Percentiles rank a stretch among this genome's conserved stretches.
These are phyloP conservation scores for Colletotrichum lini DNA, from an alignment of 2,329 filamentous ascomycete species.

Conservation along the genomic window DNA sequence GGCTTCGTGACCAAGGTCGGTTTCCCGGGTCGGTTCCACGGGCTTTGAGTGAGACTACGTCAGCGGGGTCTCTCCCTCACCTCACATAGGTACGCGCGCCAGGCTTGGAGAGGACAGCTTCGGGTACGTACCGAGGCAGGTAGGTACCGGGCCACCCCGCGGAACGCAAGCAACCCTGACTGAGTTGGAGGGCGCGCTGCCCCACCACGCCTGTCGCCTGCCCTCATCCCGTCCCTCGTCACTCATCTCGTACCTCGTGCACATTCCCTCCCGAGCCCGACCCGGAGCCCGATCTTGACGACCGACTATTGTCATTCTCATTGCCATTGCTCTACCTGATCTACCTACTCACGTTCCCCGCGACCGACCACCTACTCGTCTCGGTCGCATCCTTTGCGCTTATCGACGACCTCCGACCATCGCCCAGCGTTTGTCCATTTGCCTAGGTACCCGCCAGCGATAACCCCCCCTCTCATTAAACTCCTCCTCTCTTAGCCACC, in stretches of 20 bases:
- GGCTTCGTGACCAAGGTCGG: not conserved
- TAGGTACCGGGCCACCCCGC: constrained; percentile 31
- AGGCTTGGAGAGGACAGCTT: not conserved
- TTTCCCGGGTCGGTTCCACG: constrained; percentile 12
- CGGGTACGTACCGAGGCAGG: constrained; percentile 1
- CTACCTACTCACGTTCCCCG: not conserved
- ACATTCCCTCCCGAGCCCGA: constrained; percentile 33
- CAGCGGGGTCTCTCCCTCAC: constrained; percentile 21
- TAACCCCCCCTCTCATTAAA: constrained; percentile 8
- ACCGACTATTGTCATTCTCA: not conserved
- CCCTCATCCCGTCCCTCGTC: constrained; percentile 9
- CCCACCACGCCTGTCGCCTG: constrained; percentile 28
- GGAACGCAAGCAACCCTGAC: constrained; percentile 19
- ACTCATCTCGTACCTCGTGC: constrained; percentile 32
- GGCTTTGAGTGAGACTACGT: constrained; percentile 26
- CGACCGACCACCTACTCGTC: constrained; percentile 4
- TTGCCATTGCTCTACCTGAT: not conserved
- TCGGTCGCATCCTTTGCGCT: not conserved
- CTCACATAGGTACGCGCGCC: constrained; percentile 1
- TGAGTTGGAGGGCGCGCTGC: constrained; percentile 1
- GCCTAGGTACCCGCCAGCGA: not conserved
- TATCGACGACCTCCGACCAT: not conserved
- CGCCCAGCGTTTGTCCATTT: not conserved
- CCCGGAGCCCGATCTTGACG: constrained; percentile 26
- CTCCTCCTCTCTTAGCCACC: constrained; percentile 33